Base-by-base conservation (phyloP, 2,329 filamentous ascomycete genomes). In the Arthroderma sp. region DNA sequence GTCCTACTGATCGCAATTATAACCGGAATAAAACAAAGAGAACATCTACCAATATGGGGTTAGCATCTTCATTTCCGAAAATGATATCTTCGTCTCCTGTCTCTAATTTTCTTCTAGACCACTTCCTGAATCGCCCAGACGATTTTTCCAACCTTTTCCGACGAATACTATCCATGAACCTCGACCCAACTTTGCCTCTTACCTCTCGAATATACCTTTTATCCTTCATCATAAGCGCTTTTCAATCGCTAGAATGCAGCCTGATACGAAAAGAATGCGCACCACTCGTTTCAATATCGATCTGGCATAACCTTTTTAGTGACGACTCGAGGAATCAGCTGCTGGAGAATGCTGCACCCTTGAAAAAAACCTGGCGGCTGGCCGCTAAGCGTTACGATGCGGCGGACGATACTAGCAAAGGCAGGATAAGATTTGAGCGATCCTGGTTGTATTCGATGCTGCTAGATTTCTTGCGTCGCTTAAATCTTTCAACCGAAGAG, bases 201-300 rank as follows among this genome's bases (percentile, higher is more conserved):
- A 68, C 72, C 29, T 74, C 94, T 44, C 79, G 86, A 49, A 84
- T 83, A 6, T 81, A 94, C 43, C 75, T 96, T n/a, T 70, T 98
- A 22, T 83, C 78, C 27, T 96, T 96, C 64, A 73, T 96, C 50
- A 93, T 94, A 42, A 78, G 82, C 53, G 85, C 89, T 32, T 98
- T 95, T 60, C 88, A 96, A 63, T 95, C 87, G 39, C 72, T 98
- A 30, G 93, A 98, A 61, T 88, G 80, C 59, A 76, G 77, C 33
- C 76, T 94, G 45, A 84, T 98, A 41, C 81, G 91, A 50, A 96
- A 95, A 63, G 91, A 98, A 69, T 96, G 91, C 64, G 91, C 89
- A 5, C 86, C 93, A 1, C 70, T 98, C 42, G 89, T 98, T 15
- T 91, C 87, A 8, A 94, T 98, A 55, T 82, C 85, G 1, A 86